These are phyloP conservation scores for Sporothrix mexicana DNA, from an alignment of 2,329 filamentous ascomycete species.

Conservation along the genomic window DNA sequence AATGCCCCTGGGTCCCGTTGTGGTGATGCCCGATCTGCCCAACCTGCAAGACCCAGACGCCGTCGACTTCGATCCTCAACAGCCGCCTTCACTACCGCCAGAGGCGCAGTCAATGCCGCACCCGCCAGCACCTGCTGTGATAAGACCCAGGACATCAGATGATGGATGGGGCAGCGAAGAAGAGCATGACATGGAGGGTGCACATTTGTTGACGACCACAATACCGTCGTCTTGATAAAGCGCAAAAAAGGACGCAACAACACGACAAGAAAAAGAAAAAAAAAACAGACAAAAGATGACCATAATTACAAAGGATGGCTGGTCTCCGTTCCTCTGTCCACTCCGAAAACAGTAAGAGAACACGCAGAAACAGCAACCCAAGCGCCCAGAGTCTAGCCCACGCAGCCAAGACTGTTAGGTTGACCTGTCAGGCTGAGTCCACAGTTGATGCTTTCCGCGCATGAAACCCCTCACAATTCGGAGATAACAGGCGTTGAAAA, in stretches of 20 bases:
- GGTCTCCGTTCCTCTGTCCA: too few species aligned
- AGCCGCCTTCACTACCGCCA: background rate
- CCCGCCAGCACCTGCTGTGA: too few species aligned
- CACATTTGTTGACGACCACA: too few species aligned
- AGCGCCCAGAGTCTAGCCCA: background rate
- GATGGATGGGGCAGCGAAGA: too few species aligned
- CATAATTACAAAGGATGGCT: too few species aligned
- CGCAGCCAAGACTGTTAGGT: conserved; percentile 2
- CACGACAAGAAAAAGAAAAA: too few species aligned
- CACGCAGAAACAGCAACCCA: background rate
- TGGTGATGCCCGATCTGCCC: conserved; percentile 15
- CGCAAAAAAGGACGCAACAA: too few species aligned
- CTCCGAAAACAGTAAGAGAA: background rate
- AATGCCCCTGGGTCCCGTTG: conserved; percentile 22
- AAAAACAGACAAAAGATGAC: too few species aligned
- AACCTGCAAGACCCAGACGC: conserved; percentile 25
- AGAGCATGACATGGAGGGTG: too few species aligned
- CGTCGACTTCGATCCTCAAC: background rate
- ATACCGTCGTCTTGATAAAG: too few species aligned
- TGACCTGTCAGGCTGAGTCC: conserved; percentile 10
- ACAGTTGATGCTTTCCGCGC: background rate
- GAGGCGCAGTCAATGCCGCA: background rate
- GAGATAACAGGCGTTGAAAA: too few species aligned
- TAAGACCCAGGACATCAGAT: too few species aligned
- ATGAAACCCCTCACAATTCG: background rate